Evolutionary conservation across 2,329 filamentous ascomycete species (phyloP), one percentile per base, ranked within the genome.

Genomic region (Neospermospora avenae): DNA sequence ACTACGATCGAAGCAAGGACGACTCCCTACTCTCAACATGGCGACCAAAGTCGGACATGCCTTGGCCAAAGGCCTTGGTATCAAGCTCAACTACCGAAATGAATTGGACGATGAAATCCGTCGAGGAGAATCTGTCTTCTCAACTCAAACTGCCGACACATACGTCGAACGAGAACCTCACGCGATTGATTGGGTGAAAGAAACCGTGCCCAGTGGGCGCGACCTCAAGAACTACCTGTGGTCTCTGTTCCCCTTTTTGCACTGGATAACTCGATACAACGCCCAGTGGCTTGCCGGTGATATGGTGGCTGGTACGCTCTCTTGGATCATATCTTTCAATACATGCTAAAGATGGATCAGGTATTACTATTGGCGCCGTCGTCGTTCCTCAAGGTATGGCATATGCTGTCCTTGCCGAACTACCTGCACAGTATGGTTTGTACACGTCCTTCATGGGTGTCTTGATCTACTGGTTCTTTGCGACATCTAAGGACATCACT

Each of bases 321-420:
- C 31, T 25, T 24, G 22, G 24, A 45, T 7, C 55, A 54, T 16
- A 8, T 11, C 31, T 3, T 31, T 11, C 13, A 25, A n/a, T 18
- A 41, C 11, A 7, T 42, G 24, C 16, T 35, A 22, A 46, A 24
- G 10, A 20, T 3, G 6, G 28, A 16, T 25, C 25, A 85, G 83
- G 84, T 74, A 84, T 90, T 62, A 90, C 87, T 3, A 85, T 90
- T 55, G 87, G 87, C 62, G 82, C 82, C 58, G 87, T 90, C 24
- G 92, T 97, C 25, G 90, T 98, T n/a, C 93, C 93, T 5, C 93
- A 98, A 73, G 89, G 91, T 63, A 97, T 98, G 93, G 93, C 93
- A 0, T 98, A 98, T 75, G 93, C 93, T 31, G 80, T 87, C 63
- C 81, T 98, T 25, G 93, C 93, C 46, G 83, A 87, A 62, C 81